Evolutionary conservation across 768 basidiomycete genomes (phyloP).

Genomic region (Macrolepiota dolichaula): DNA sequence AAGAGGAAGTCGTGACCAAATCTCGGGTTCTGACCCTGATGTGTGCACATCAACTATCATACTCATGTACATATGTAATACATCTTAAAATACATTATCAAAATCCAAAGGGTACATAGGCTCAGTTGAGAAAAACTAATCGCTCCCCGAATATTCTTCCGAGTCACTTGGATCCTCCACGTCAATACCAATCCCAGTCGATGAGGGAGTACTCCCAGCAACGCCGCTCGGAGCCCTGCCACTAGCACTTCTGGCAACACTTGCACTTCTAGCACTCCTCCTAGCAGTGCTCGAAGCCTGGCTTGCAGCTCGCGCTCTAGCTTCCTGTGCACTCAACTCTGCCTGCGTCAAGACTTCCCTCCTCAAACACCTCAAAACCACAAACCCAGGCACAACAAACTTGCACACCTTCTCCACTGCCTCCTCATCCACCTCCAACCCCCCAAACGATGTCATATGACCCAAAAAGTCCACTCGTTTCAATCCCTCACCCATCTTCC

Average conservation of each 20-base stretch:
- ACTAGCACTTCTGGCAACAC: not conserved
- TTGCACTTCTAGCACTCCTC: not conserved
- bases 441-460: conserved; percentile 58
- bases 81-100: not conserved
- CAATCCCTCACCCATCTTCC: conserved; percentile 58
- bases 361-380: conserved; percentile 47
- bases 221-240: not conserved
- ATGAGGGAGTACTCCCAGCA: not conserved
- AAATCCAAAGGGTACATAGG: not conserved
- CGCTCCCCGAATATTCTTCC: conserved; percentile 1
- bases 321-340: conserved; percentile 48
- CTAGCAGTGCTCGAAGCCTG: conserved; percentile 1
- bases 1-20: too few relatives aligned
- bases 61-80: too few relatives aligned
- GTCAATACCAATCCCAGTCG: conserved; percentile 5
- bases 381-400: conserved; percentile 56
- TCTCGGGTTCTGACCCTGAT: too few relatives aligned
- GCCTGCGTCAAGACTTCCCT: conserved; percentile 44
- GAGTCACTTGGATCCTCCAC: conserved; percentile 1
- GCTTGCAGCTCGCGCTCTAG: conserved; percentile 24
- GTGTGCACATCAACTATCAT: too few relatives aligned
- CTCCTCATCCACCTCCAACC: conserved; percentile 45
- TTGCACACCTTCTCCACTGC: conserved; percentile 42
- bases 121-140: not conserved
- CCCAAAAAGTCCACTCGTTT: conserved; percentile 67